These are phyloP conservation scores for Apiospora arundinis DNA, from an alignment of 2,329 filamentous ascomycete species.

Conservation along the genomic window DNA sequence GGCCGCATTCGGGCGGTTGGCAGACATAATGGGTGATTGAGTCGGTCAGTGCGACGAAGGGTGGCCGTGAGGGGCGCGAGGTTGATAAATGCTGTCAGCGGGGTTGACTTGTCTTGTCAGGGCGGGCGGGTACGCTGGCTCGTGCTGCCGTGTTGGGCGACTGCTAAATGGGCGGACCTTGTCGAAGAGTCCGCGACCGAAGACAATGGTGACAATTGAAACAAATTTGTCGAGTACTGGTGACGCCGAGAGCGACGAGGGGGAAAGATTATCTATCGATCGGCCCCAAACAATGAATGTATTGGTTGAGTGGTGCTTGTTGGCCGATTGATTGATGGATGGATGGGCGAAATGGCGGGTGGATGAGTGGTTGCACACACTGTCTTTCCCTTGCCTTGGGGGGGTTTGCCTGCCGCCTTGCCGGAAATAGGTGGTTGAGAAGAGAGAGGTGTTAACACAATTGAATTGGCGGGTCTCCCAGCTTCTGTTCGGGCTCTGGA, in stretches of 20 bases:
- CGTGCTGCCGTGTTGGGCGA: slow-evolving; percentile 23
- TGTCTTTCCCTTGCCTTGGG: slow-evolving; percentile 17
- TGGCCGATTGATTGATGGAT: slow-evolving; percentile 15
- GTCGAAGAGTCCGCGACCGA: slow-evolving; percentile 20
- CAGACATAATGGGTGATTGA: slow-evolving; percentile 36
- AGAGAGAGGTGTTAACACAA: slow-evolving; percentile 17
- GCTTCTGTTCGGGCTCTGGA: slow-evolving; percentile 14
- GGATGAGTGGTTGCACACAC: slow-evolving; percentile 17
- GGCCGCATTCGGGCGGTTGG: slow-evolving; percentile 72
- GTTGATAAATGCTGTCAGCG: slow-evolving; percentile 21
- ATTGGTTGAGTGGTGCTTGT: slow-evolving; percentile 17
- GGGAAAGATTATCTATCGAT: neutral
- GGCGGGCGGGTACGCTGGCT: slow-evolving; percentile 19
- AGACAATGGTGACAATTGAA: slow-evolving; percentile 17
- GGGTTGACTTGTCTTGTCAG: slow-evolving; percentile 20
- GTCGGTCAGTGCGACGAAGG: slow-evolving; percentile 19
- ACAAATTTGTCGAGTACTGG: neutral
- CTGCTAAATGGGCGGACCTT: slow-evolving; percentile 20
- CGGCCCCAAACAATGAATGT: slow-evolving; percentile 10
- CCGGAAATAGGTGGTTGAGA: slow-evolving; percentile 20
- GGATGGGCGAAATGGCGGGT: slow-evolving; percentile 13
- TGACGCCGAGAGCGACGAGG: slow-evolving; percentile 9
- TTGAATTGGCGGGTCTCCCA: slow-evolving; percentile 19
- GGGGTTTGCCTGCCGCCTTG: slow-evolving; percentile 20
- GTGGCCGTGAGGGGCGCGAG: slow-evolving; percentile 19